Evolutionary conservation across 2,329 filamentous ascomycete genomes (phyloP), one percentile per base, ranked within the genome.

Genomic region (Ophiostoma ips): DNA sequence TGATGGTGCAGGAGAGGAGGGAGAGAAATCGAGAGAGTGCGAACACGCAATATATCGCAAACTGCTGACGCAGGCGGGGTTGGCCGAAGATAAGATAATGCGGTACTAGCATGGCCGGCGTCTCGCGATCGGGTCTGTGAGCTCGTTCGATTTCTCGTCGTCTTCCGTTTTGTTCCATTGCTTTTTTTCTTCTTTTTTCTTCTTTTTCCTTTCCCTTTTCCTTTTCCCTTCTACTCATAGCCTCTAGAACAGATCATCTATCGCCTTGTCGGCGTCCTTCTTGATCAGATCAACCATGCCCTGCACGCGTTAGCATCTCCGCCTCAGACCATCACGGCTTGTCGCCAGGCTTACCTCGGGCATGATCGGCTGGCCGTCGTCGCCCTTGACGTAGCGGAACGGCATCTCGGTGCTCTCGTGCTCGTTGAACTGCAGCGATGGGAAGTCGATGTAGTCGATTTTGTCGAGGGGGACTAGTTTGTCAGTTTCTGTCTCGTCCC

Each of bases 401-500:
- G 92, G 92, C 92, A 98, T 96, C 65, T 95, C 76, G 0, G 89
- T 95, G 64, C 85, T 92, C 68, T 98, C 92, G 61, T 94, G 83
- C 63, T 92, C 82, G 64, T 86, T 87, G 64, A 96, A 83, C 61
- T 82, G 82, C 61, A 98, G 76, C 62, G 96, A 90, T 0, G 92
- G 92, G 61, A 86, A 81, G 63, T 96, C 89, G 33, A 92, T 65
- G 62, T 92, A 95, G 2, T 80, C 73, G 33, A 98, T 83, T 56
- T 88, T 71, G 50, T 84, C 79, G 44, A 98, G 71, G 0, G 84
- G 75, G 35, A 83, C 88, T 95, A 55, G 3, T 3, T 3, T 43
- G 40, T 43, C 30, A 43, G 40, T 15, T 41, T 41, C 8, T 28
- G 5, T 30, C 13, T 18, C n/a, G n/a, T n/a, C 15, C 7, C 5